Conservation (phyloP, 2,329 filamentous ascomycete species). For the Xylaria sp. region DNA sequence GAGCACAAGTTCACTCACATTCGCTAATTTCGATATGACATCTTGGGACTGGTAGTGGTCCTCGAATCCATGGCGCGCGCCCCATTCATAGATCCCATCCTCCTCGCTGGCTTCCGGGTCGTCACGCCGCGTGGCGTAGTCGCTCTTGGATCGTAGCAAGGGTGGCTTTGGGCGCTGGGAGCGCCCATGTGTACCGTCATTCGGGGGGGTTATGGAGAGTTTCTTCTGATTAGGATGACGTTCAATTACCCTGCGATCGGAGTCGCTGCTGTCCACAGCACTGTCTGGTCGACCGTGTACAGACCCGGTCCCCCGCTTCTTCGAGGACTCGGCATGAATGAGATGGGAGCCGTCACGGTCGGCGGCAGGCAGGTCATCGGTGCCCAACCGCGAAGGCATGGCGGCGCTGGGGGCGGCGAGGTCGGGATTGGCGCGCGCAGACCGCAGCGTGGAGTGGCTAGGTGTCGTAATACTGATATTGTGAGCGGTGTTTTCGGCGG, state of each 20-base stretch:
- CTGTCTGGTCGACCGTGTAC: slow-evolving; percentile 40
- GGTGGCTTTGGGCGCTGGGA: slow-evolving; percentile 60
- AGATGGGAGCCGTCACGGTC: slow-evolving; percentile 26
- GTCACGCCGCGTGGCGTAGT: slow-evolving; percentile 58
- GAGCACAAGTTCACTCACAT: slow-evolving; percentile 64
- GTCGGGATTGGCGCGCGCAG: slow-evolving; percentile 30
- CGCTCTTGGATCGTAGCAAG: slow-evolving; percentile 68
- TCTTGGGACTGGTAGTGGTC: slow-evolving; percentile 92
- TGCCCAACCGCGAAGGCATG: slow-evolving; percentile 44
- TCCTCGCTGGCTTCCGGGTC: slow-evolving; percentile 58
- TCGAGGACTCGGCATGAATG: slow-evolving; percentile 11
- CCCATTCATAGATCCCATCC: slow-evolving; percentile 64
- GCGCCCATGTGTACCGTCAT: slow-evolving; percentile 52
- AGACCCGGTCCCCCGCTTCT: slow-evolving; percentile 31
- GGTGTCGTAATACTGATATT: slow-evolving; percentile 1
- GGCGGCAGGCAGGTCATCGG: slow-evolving; percentile 30
- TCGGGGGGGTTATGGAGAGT: slow-evolving; percentile 45
- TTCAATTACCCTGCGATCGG: slow-evolving; percentile 57
- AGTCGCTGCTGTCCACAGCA: slow-evolving; percentile 43
- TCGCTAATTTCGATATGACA: slow-evolving; percentile 85
- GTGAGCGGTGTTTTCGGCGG: slow-evolving; percentile 28
- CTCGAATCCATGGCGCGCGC: slow-evolving; percentile 87
- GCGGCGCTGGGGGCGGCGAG: slow-evolving; percentile 13
- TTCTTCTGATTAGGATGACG: slow-evolving; percentile 57
- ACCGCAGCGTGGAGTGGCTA: slow-evolving; percentile 17